Conservation (phyloP, 495 filamentous ascomycete species). For the Trichoderma erinaceum region DNA sequence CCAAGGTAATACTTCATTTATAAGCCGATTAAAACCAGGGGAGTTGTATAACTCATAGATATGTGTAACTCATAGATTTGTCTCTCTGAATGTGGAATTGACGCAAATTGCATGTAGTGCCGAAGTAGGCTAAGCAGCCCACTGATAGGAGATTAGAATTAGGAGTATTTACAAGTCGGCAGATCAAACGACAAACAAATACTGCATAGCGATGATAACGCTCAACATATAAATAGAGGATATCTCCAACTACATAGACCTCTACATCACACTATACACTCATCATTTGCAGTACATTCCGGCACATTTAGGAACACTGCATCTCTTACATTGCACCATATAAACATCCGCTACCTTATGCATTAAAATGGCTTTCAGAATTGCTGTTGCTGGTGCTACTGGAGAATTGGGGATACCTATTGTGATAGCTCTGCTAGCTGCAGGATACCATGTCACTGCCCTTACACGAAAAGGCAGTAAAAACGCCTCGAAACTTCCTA, state of each 20-base stretch:
- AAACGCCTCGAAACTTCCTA: neutral
- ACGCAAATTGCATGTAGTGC: too few relatives aligned
- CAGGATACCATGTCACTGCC: slow-evolving; percentile 81
- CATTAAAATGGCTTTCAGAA: slow-evolving; percentile 25
- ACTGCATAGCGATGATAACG: too few relatives aligned
- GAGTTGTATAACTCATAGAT: too few relatives aligned
- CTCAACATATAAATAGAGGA: too few relatives aligned
- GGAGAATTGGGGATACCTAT: slow-evolving; percentile 48
- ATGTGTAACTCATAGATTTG: too few relatives aligned
- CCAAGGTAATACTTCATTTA: neutral
- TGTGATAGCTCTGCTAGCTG: slow-evolving; percentile 67
- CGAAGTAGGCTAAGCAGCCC: too few relatives aligned
- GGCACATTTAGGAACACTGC: neutral
- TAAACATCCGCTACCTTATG: neutral
- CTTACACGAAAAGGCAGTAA: slow-evolving; percentile 39
- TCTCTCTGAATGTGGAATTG: too few relatives aligned
- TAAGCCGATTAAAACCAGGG: neutral
- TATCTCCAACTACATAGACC: too few relatives aligned
- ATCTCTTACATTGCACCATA: neutral
- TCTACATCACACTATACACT: too few relatives aligned
- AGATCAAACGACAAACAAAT: too few relatives aligned
- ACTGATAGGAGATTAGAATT: too few relatives aligned
- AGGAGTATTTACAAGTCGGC: too few relatives aligned
- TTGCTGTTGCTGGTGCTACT: slow-evolving; percentile 26
- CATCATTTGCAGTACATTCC: neutral